Evolutionary conservation across 176 grass and related monocot species (phyloP), one percentile per base, ranked within the genome.

Genomic region (Canna indica): DNA sequence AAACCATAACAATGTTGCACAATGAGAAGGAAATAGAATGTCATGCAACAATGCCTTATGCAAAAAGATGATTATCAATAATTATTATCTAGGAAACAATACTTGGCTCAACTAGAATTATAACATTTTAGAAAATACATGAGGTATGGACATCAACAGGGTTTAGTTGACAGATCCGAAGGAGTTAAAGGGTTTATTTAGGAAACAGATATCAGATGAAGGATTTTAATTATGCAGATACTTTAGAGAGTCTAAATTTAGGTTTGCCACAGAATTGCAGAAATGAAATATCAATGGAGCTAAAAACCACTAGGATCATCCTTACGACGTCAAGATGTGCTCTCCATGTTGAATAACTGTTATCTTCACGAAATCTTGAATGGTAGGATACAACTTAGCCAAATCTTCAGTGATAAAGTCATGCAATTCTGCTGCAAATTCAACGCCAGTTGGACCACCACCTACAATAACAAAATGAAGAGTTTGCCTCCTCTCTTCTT

Each of bases 401-500:
- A 97, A 62, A 92, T 97, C 93, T 81, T 97, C 88, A 0, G 88
- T 69, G 63, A 97, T 79, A 85, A 89, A 97, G 83, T 97, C 93
- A 77, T 97, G 93, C 74, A 97, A 75, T 77, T 97, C 93, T 57
- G 93, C 93, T 53, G 93, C 84, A 83, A 97, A 97, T 81, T 97
- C 93, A 67, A 97, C 93, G 39, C 93, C 93, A 72, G 93, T 97
- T 46, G 93, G 93, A 64, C 93, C 93, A 66, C 88, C 93, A 56
- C 93, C 93, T 69, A 97, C 88, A 75, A 97, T 79, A 36, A 97
- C 86, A 79, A 97, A 97, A 86, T 97, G 88, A 53, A 97, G 86
- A 36, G 57, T 71, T 71, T 78, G 87, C 75, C 45, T 84, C 82
- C 85, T 91, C 75, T 86, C 76, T 69, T 97, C 93, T 73, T 90